Evolutionary conservation across 257 asterid genomes (phyloP).

Genomic region (Scutellaria minor): DNA sequence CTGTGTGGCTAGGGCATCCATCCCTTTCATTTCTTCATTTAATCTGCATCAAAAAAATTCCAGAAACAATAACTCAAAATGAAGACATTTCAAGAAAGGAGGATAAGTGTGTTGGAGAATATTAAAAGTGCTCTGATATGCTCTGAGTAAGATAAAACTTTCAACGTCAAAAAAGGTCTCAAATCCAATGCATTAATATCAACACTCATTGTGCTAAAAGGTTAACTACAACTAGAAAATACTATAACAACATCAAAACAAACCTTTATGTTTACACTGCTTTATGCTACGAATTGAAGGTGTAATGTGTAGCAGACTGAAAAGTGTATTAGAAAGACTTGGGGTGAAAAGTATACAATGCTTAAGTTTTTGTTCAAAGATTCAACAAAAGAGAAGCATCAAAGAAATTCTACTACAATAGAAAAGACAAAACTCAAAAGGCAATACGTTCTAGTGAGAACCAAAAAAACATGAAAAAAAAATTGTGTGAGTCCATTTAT

Average conservation of each 20-base stretch:
- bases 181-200: slow-evolving; percentile 7
- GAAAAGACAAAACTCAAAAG: background rate
- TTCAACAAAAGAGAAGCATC: background rate
- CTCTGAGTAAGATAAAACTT: slow-evolving; percentile 12
- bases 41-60: slow-evolving; percentile 59
- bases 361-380: background rate
- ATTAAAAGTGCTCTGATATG: background rate
- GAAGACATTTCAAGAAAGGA: slow-evolving; percentile 17
- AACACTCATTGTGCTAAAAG: background rate
- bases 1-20: slow-evolving; percentile 72
- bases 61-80: slow-evolving; percentile 10
- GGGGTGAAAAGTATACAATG: background rate
- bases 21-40: slow-evolving; percentile 90
- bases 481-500: background rate
- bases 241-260: background rate
- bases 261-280: background rate
- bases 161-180: slow-evolving; percentile 1
- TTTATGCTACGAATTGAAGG: background rate
- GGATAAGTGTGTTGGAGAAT: background rate
- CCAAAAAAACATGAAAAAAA: background rate
- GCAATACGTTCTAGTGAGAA: background rate
- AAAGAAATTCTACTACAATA: background rate
- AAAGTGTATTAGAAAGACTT: background rate
- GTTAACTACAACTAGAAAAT: background rate
- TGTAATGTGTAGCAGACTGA: background rate